These are phyloP conservation scores for Aspergillus neotritici DNA, from an alignment of 2,329 filamentous ascomycete species.

Conservation along the genomic window DNA sequence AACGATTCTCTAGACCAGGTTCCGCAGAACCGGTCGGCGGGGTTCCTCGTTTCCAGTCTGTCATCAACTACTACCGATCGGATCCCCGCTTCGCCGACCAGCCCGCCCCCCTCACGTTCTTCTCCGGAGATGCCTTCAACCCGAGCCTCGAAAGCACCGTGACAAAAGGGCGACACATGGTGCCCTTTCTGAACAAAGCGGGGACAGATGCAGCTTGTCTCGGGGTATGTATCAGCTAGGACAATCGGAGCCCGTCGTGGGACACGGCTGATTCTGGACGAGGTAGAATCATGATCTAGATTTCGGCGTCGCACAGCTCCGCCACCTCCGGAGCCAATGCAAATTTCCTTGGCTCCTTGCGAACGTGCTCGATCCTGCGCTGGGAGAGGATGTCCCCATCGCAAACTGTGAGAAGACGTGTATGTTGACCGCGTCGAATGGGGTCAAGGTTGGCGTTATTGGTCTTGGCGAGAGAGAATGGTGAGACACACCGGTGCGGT, in stretches of 20 bases:
- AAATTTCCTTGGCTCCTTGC: slow-evolving; percentile 85
- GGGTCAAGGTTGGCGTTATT: slow-evolving; percentile 78
- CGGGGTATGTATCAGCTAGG: slow-evolving; percentile 53
- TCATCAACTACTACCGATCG: slow-evolving; percentile 68
- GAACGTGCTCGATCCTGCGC: slow-evolving; percentile 77
- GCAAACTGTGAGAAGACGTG: slow-evolving; percentile 69
- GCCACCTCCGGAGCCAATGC: slow-evolving; percentile 66
- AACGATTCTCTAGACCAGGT: slow-evolving; percentile 41
- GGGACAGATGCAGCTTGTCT: slow-evolving; percentile 76
- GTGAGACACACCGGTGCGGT: slow-evolving; percentile 29
- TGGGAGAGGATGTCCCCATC: slow-evolving; percentile 69
- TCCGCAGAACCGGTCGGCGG: slow-evolving; percentile 81
- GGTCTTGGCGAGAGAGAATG: slow-evolving; percentile 84
- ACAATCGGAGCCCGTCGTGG: slow-evolving; percentile 1
- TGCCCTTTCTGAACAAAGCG: slow-evolving; percentile 72
- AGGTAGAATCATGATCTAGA: slow-evolving; percentile 81
- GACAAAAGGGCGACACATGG: slow-evolving; percentile 88
- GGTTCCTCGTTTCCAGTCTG: slow-evolving; percentile 70
- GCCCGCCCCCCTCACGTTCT: slow-evolving; percentile 67
- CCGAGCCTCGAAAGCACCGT: slow-evolving; percentile 82
- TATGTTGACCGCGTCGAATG: slow-evolving; percentile 74
- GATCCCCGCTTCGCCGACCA: slow-evolving; percentile 57
- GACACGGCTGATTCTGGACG: slow-evolving; percentile 9
- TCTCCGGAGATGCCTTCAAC: slow-evolving; percentile 90
- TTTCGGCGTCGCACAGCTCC: slow-evolving; percentile 79